Conservation (phyloP, 2,329 filamentous ascomycete genomes). For the Paecilomyces sp. region DNA sequence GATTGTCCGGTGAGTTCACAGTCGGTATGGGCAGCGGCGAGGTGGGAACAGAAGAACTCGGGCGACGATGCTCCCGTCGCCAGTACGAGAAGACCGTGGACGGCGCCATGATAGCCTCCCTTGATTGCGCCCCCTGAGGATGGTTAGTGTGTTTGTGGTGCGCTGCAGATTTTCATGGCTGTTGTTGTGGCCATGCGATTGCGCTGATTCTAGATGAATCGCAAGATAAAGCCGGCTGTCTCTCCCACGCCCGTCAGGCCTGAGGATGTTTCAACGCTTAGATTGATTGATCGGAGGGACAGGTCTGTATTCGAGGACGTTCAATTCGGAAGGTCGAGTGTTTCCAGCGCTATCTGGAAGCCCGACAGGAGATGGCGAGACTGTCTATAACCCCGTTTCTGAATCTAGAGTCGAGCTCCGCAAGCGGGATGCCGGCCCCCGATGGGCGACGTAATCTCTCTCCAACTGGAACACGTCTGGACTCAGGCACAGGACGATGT, state of each 20-base stretch:
- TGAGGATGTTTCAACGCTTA: not conserved
- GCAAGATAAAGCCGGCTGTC: not conserved
- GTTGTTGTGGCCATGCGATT: not conserved
- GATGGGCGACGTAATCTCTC: not conserved
- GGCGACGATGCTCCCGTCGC: constrained; percentile 32
- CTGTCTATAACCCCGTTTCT: not conserved
- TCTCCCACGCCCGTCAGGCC: not conserved
- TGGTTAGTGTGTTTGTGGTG: constrained; percentile 2
- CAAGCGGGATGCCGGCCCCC: not conserved
- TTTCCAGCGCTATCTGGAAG: not conserved
- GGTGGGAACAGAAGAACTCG: constrained; percentile 20
- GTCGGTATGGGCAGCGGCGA: constrained; percentile 7
- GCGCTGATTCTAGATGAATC: not conserved
- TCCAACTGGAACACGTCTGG: not conserved
- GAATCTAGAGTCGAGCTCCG: not conserved
- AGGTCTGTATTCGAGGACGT: not conserved
- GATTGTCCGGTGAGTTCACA: constrained; percentile 11
- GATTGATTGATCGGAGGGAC: not conserved
- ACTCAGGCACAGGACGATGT: not conserved
- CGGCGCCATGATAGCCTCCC: constrained; percentile 21
- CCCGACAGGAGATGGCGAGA: not conserved
- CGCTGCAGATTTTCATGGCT: not conserved
- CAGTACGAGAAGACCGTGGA: constrained; percentile 34
- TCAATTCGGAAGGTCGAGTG: not conserved
- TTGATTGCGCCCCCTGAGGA: constrained; percentile 8